These are phyloP conservation scores for Tagetes patula DNA, from an alignment of 129 eudicot genomes.

Conservation along the genomic window DNA sequence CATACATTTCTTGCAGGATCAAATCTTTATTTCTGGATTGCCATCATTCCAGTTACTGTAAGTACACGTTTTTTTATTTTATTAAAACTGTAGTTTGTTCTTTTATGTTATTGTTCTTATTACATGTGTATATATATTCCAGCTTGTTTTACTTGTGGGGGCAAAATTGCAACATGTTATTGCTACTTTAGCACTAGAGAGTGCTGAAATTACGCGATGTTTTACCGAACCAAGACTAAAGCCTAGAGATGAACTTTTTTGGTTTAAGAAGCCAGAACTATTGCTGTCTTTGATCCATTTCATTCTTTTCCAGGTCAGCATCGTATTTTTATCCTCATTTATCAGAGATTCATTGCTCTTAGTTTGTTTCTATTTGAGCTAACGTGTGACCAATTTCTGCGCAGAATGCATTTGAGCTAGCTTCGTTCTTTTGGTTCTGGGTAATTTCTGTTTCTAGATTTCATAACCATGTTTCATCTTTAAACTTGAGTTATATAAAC, in stretches of 20 bases:
- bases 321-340: background rate
- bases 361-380: slow-evolving; percentile 11
- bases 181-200: slow-evolving; percentile 92
- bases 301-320: slow-evolving; percentile 88
- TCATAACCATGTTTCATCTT: background rate
- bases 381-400: slow-evolving; percentile 19
- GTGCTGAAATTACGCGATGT: slow-evolving; percentile 71
- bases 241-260: slow-evolving; percentile 96
- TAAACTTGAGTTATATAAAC: slow-evolving; percentile 4
- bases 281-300: slow-evolving; percentile 82
- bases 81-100: background rate
- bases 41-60: slow-evolving; percentile 83
- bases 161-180: slow-evolving; percentile 91
- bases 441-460: slow-evolving; percentile 44
- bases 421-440: slow-evolving; percentile 99
- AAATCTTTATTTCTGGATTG: slow-evolving; percentile 97
- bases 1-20: slow-evolving; percentile 66
- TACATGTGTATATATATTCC: slow-evolving; percentile 18
- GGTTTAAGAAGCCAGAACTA: slow-evolving; percentile 92
- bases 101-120: slow-evolving; percentile 9
- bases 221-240: slow-evolving; percentile 59
- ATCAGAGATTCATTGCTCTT: background rate
- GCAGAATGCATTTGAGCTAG: slow-evolving; percentile 98
- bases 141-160: slow-evolving; percentile 94
- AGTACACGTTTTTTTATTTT: slow-evolving; percentile 35